phyloP scores from a whole-genome alignment of 1,284 basidiomycete species.

The Ganoderma meredithae region DNA sequence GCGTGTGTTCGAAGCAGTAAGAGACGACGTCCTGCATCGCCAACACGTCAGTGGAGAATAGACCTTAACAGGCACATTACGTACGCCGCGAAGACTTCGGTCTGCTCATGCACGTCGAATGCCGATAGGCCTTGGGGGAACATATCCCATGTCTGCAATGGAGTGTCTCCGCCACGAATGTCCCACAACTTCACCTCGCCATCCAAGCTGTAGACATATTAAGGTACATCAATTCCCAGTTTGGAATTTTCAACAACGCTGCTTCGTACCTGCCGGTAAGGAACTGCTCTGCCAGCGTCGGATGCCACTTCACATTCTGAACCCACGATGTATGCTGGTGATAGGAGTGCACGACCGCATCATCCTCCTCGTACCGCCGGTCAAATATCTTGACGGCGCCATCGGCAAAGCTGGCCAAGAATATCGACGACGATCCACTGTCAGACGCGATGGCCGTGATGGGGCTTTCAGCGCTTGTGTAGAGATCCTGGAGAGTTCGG shows the following conservation, averaged over 20 bases:
- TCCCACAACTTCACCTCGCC: constrained; percentile 96
- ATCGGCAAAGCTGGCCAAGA: constrained; percentile 93
- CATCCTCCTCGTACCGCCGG: constrained; percentile 84
- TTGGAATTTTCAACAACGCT: not conserved
- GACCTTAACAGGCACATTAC: constrained; percentile 43
- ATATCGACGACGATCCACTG: constrained; percentile 79
- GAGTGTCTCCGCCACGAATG: constrained; percentile 71
- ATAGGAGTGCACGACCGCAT: constrained; percentile 86
- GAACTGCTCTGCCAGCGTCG: constrained; percentile 76
- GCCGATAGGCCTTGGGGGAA: constrained; percentile 81
- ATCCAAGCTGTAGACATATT: constrained; percentile 67
- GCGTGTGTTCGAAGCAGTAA: constrained; percentile 65
- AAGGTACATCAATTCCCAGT: constrained; percentile 10
- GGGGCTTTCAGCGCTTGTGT: constrained; percentile 90
- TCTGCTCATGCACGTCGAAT: constrained; percentile 88
- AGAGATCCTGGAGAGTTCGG: constrained; percentile 67
- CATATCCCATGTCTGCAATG: constrained; percentile 72
- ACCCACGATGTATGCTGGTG: constrained; percentile 91
- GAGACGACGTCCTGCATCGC: constrained; percentile 62
- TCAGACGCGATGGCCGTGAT: constrained; percentile 90
- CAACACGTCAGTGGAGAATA: constrained; percentile 7
- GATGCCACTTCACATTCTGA: constrained; percentile 90
- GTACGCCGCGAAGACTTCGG: constrained; percentile 89
- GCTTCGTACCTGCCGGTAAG: constrained; percentile 84
- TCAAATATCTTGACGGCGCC: constrained; percentile 94